Conservation (phyloP, 108 stramenopile genomes). For the Nannochloropsis gaditana region DNA sequence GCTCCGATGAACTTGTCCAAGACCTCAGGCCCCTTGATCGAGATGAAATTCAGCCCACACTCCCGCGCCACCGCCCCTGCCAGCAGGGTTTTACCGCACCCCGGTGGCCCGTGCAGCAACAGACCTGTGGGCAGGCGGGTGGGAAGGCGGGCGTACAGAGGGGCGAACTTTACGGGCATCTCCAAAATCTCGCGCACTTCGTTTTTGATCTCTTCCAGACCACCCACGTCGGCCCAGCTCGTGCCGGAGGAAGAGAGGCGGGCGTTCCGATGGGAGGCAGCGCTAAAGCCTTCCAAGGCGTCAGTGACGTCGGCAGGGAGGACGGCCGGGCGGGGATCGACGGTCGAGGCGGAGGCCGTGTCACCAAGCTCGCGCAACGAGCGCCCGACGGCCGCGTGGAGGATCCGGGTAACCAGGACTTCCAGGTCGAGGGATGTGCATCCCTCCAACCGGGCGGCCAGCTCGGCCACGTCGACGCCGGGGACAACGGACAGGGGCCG, state of each 20-base stretch:
- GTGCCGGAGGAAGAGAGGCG: background rate
- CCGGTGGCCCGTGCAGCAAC: slow-evolving; percentile 90
- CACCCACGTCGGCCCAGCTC: slow-evolving; percentile 56
- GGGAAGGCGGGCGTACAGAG: slow-evolving; percentile 42
- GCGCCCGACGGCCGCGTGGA: slow-evolving; percentile 5
- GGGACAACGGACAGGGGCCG: background rate
- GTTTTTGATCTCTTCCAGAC: slow-evolving; percentile 40
- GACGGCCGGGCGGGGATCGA: background rate
- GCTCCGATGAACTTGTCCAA: slow-evolving; percentile 95
- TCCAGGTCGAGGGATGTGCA: slow-evolving; percentile 29
- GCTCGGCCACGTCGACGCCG: background rate
- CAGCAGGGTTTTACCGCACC: slow-evolving; percentile 78
- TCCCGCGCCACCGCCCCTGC: slow-evolving; percentile 76
- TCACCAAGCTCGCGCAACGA: background rate
- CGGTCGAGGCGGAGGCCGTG: background rate
- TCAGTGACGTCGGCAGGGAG: slow-evolving; percentile 30
- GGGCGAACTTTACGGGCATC: slow-evolving; percentile 46
- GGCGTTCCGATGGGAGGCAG: slow-evolving; percentile 37
- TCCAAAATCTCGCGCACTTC: slow-evolving; percentile 46
- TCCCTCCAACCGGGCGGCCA: slow-evolving; percentile 23
- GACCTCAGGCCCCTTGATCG: slow-evolving; percentile 86
- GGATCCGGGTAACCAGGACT: slow-evolving; percentile 20
- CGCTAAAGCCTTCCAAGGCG: slow-evolving; percentile 42
- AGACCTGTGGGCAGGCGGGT: slow-evolving; percentile 81
- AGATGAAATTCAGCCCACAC: slow-evolving; percentile 73